Evolutionary conservation across 768 basidiomycete species (phyloP), one percentile per base, ranked within the genome.

Genomic region (Kwoniella botswanensis): DNA sequence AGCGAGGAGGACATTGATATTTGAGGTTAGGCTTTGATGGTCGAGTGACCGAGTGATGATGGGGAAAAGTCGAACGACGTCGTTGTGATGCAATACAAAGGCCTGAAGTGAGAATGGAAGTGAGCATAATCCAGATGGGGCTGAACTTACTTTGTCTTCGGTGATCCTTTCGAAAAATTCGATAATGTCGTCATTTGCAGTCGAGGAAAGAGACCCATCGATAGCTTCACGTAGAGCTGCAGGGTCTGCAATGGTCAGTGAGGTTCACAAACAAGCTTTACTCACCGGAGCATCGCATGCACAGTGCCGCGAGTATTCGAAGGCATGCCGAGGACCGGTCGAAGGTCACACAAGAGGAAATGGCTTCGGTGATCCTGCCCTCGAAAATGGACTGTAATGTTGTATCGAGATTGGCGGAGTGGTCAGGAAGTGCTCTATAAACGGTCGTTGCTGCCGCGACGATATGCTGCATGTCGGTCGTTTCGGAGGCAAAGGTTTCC

Each of bases 1-100:
- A 35, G 88, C 84, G 65, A 89, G 87, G 84, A 92, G 93, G 15
- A 89, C 85, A 0, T 83, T 76, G 41, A 65, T 42, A 53, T 41
- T 44, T 15, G 64, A 29, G 9, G 17, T 13, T 13, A 65, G 26
- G 64, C 29, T 22, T n/a, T 17, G 22, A 21, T 42, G 55, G 18
- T 12, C 54, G 29, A 65, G 17, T 22, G 42, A n/a, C 10, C 26
- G 46, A 18, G 35, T 54, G 63, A 53, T 63, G 24, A 63, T 24
- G 18, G 46, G 7, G 26, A 63, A 15, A 22, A 54, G 12, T 41
- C 50, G 63, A 29, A 18, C 46, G 17, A 63, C 18, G 12, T 43
- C 61, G 18, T 61, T 41, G 21, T 55, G 26, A 18, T 29, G 22
- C 4, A 63, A 29, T 35, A 57, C 21, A 9, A 41, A 58, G 46